Percentiles rank a stretch among this genome's conserved stretches.
Conservation (phyloP, 768 basidiomycete species). For the Lepiota subincarnata region DNA sequence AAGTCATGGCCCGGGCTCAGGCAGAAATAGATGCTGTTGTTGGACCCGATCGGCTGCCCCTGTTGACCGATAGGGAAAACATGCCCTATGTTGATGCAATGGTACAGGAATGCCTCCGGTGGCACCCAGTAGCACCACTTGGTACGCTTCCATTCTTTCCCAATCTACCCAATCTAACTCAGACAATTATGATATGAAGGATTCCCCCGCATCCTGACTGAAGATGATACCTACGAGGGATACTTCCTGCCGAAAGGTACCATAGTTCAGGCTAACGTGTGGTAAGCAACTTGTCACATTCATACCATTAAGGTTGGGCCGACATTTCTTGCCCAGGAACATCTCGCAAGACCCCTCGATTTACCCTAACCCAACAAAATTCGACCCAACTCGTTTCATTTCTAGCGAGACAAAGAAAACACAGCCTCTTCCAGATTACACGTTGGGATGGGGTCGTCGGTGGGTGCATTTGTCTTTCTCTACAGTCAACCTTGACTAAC, state of each 20-base stretch:
- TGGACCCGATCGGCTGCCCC: constrained; percentile 57
- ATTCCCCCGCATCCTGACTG: constrained; percentile 47
- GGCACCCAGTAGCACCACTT: constrained; percentile 41
- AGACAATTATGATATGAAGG: constrained; percentile 21
- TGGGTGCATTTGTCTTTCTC: constrained; percentile 20
- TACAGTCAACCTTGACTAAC: constrained; percentile 10
- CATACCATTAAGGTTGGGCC: not conserved
- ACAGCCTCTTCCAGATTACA: constrained; percentile 52
- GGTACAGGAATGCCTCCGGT: constrained; percentile 52
- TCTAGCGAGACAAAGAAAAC: constrained; percentile 33
- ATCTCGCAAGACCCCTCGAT: constrained; percentile 49
- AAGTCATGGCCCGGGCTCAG: constrained; percentile 54
- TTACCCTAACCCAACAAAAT: constrained; percentile 50
- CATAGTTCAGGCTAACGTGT: constrained; percentile 46
- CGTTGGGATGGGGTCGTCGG: constrained; percentile 71
- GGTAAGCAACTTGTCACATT: constrained; percentile 27
- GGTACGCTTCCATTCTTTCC: constrained; percentile 24
- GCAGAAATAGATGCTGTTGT: constrained; percentile 56
- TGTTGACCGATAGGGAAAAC: constrained; percentile 50
- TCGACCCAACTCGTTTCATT: constrained; percentile 60
- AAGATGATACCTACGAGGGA: constrained; percentile 59
- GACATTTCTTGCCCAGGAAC: constrained; percentile 28
- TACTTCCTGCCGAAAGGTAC: constrained; percentile 58
- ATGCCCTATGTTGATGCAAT: constrained; percentile 61
- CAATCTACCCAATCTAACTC: constrained; percentile 12